Conservation (phyloP, 179 eudicot species). For the Beta macrorhiza region DNA sequence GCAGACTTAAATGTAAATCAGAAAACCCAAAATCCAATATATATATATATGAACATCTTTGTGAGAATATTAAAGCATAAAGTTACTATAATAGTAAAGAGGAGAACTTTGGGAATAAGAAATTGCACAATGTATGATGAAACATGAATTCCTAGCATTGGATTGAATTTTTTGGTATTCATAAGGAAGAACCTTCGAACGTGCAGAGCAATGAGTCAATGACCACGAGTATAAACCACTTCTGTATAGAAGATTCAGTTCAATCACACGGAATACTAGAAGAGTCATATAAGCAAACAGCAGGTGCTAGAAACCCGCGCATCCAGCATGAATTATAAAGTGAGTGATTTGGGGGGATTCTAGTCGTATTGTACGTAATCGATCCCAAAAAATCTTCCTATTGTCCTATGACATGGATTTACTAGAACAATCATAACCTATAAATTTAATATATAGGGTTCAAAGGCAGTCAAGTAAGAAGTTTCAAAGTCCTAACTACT, state of each 20-base stretch:
- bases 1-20: not conserved
- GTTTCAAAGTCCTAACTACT: not conserved
- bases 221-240: not conserved
- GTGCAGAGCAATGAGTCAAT: not conserved
- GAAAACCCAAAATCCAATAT: too few relatives aligned
- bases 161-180: not conserved
- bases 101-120: not conserved
- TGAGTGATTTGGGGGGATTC: not conserved
- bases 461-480: not conserved
- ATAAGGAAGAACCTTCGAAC: not conserved
- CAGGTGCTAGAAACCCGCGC: not conserved
- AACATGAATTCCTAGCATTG: not conserved
- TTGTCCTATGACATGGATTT: not conserved
- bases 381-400: not conserved
- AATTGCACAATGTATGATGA: not conserved
- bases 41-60: too few relatives aligned
- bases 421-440: not conserved
- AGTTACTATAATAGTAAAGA: not conserved
- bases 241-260: not conserved
- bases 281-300: not conserved
- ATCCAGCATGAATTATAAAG: not conserved
- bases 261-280: not conserved
- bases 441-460: not conserved
- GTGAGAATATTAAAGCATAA: conserved; percentile 1
- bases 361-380: not conserved